Evolutionary conservation across 257 asterid species (phyloP).

Genomic region (Nicotiana obtusifolia): DNA sequence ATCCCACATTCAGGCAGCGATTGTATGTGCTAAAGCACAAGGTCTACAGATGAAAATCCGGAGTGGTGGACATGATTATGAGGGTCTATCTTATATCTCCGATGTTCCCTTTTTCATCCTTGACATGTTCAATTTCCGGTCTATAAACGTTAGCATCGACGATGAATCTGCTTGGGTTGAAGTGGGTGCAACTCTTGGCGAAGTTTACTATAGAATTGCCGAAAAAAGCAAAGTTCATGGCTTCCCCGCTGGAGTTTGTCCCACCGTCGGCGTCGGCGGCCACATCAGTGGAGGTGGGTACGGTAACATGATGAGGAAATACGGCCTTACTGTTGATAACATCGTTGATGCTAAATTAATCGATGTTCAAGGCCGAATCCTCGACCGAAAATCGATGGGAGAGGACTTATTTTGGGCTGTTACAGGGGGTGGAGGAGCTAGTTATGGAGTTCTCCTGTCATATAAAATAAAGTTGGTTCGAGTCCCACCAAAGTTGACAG

Average conservation of each 20-base stretch:
- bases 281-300: constrained; percentile 19
- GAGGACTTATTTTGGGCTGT: constrained; percentile 23
- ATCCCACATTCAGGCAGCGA: constrained; percentile 17
- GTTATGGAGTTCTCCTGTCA: constrained; percentile 10
- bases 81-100: constrained; percentile 17
- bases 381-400: constrained; percentile 12
- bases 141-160: not conserved
- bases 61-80: constrained; percentile 23
- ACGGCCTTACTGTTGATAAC: constrained; percentile 14
- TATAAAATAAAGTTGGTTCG: constrained; percentile 6
- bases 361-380: constrained; percentile 8
- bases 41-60: constrained; percentile 8
- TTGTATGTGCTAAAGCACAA: constrained; percentile 8
- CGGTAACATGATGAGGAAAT: constrained; percentile 19
- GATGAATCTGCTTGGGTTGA: constrained; percentile 17
- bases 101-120: constrained; percentile 7
- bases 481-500: constrained; percentile 14
- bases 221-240: constrained; percentile 16
- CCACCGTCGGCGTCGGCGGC: constrained; percentile 18
- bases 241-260: constrained; percentile 19
- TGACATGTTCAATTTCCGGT: constrained; percentile 20
- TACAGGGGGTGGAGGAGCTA: constrained; percentile 12
- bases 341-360: constrained; percentile 11
- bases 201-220: constrained; percentile 16
- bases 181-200: constrained; percentile 18